These are phyloP conservation scores for Daldinia grandis DNA, from an alignment of 495 filamentous ascomycete genomes.

Conservation along the genomic window DNA sequence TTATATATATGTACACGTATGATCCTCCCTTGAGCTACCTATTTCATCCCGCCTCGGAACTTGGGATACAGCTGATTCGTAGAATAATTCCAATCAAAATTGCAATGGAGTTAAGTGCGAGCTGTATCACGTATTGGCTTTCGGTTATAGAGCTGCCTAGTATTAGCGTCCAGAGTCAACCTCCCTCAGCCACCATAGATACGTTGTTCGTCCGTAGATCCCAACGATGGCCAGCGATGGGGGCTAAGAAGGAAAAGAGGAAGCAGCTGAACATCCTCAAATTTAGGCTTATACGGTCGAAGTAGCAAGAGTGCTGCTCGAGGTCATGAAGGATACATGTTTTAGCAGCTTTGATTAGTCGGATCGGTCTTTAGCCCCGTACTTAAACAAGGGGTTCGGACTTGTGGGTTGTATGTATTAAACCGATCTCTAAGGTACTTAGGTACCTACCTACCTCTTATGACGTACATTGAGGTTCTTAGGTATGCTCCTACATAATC, in stretches of 20 bases:
- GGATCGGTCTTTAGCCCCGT: conserved; percentile 33
- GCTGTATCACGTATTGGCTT: background rate
- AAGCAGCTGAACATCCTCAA: conserved; percentile 20
- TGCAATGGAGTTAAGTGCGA: conserved; percentile 22
- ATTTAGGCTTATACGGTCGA: background rate
- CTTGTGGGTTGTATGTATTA: too few relatives aligned
- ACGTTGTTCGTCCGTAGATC: conserved; percentile 1
- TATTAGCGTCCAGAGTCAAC: background rate
- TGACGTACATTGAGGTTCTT: too few relatives aligned
- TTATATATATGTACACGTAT: conserved; percentile 11
- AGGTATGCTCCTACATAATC: too few relatives aligned
- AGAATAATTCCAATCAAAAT: conserved; percentile 1
- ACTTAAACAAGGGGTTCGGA: conserved; percentile 11
- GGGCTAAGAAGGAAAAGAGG: conserved; percentile 2
- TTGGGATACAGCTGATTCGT: background rate
- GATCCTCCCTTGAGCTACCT: background rate
- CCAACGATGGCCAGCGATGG: background rate
- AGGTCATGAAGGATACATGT: background rate
- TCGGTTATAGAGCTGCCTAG: conserved; percentile 11
- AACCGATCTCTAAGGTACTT: too few relatives aligned
- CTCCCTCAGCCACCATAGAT: conserved; percentile 8
- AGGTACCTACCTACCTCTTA: too few relatives aligned
- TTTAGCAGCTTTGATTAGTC: conserved; percentile 32
- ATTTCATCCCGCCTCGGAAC: background rate
- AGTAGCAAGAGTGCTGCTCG: background rate